Conservation (phyloP, 2,329 filamentous ascomycete genomes). For the Penicillium sp. region DNA sequence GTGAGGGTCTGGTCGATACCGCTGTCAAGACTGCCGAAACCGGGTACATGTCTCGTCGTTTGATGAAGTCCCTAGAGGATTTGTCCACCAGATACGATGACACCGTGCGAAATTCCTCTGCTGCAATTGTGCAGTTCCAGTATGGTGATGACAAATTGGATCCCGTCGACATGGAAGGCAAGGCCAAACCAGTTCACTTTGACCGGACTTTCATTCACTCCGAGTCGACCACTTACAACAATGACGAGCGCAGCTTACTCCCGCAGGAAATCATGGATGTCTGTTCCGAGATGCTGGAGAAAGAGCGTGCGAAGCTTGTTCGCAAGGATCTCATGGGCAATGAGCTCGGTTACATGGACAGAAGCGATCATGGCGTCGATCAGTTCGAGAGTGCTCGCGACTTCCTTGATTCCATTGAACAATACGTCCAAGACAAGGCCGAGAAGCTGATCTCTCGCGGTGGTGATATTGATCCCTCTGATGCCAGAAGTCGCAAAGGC, state of each 20-base stretch:
- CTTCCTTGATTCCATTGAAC: conserved; percentile 72
- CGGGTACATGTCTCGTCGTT: conserved; percentile 93
- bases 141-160: conserved; percentile 95
- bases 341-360: conserved; percentile 63
- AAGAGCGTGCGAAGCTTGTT: conserved; percentile 60
- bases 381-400: conserved; percentile 75
- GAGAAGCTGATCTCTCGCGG: conserved; percentile 48
- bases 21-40: conserved; percentile 98
- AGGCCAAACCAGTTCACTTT: conserved; percentile 86
- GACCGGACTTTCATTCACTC: conserved; percentile 81
- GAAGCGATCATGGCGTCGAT: conserved; percentile 61
- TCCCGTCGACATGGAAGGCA: conserved; percentile 95
- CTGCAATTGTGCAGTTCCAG: conserved; percentile 89
- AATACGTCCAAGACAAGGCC: conserved; percentile 61
- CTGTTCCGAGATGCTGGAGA: conserved; percentile 61
- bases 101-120: conserved; percentile 85
- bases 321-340: conserved; percentile 58
- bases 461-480: conserved; percentile 26
- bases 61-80: conserved; percentile 98
- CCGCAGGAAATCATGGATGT: conserved; percentile 67
- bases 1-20: conserved; percentile 97
- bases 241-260: conserved; percentile 64
- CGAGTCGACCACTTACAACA: conserved; percentile 70
- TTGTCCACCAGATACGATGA: conserved; percentile 89
- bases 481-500: conserved; percentile 28